These are phyloP conservation scores for Syncephalastrum sp. DNA, from an alignment of 371 early-diverging fungal genomes.

Conservation along the genomic window DNA sequence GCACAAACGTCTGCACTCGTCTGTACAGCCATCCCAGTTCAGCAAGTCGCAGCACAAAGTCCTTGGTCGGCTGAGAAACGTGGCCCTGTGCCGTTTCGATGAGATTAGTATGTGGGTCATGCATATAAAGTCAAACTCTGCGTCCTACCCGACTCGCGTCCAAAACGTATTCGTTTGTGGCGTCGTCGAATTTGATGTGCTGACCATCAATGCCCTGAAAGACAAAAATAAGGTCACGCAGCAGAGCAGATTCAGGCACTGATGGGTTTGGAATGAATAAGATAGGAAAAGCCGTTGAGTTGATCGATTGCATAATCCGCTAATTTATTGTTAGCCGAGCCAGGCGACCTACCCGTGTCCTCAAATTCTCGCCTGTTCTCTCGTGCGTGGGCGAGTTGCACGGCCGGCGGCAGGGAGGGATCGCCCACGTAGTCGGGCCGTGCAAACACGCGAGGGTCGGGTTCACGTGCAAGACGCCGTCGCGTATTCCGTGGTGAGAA, in stretches of 20 bases:
- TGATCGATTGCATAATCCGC: not conserved
- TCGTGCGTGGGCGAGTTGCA: constrained; percentile 34
- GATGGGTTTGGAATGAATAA: not conserved
- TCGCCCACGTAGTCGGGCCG: constrained; percentile 7
- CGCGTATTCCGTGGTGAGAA: constrained; percentile 31
- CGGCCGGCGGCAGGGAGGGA: constrained; percentile 24
- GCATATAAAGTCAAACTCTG: not conserved
- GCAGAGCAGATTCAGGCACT: constrained; percentile 65
- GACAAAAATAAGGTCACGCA: constrained; percentile 87
- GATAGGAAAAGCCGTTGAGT: too few relatives aligned
- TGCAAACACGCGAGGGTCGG: constrained; percentile 1
- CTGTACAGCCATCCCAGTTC: constrained; percentile 78
- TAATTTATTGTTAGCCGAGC: not conserved
- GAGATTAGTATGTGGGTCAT: not conserved
- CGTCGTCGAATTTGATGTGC: constrained; percentile 65
- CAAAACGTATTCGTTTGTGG: constrained; percentile 47
- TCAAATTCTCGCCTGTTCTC: constrained; percentile 12
- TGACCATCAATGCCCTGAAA: constrained; percentile 95
- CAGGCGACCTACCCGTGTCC: constrained; percentile 8
- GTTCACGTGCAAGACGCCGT: constrained; percentile 31
- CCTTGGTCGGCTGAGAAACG: constrained; percentile 57
- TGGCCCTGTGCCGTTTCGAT: constrained; percentile 25
- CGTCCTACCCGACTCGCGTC: constrained; percentile 38
- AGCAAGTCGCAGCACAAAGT: constrained; percentile 55
- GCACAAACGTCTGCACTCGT: constrained; percentile 51